Base-by-base conservation (phyloP, 2,329 filamentous ascomycete genomes). In the Boeremia lycopersici region DNA sequence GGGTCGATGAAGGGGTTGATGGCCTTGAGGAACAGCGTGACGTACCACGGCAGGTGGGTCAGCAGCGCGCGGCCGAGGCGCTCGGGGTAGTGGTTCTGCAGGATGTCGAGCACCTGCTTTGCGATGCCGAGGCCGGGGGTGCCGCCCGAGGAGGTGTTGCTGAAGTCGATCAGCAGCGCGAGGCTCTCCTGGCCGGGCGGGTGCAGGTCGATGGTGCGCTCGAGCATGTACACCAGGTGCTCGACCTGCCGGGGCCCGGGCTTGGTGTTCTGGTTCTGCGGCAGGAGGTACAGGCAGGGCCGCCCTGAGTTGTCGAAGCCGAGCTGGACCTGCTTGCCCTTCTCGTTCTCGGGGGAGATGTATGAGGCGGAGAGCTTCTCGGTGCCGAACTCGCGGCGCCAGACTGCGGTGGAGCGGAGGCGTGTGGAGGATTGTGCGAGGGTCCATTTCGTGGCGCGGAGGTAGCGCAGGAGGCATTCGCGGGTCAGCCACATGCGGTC, bases 1-100 rank as follows among this genome's bases (percentile, higher is more conserved):
- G 95, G 95, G 76, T 99, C 95, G 77, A 99, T 96, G 77, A 99
- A 97, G 34, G 93, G 92, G 4, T 87, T 92, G 77, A 99, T 93
- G 67, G 97, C 80, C 77, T 96, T 97, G 83, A 98, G 96, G 83
- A 99, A 99, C 45, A 90, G 90, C 75, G 86, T 88, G 57, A 98
- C 90, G 60, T 96, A 84, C 86, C 91, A 97, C 0, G 93, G 93
- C 43, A 96, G 85, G 64, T 98, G 96, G 63, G 93, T 90, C 58
- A 98, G 91, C 66, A 98, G 82, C 4, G 93, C 93, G 67, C 89
- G 86, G 41, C 95, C 95, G 29, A 99, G 80, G 49, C 95, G 82
- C 79, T 99, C 95, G 0, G 95, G 95, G 73, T 98, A 98, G 78
- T 99, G 93, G 62, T 89, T 93, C 78, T 99, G 95, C 57, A 99